Percentiles rank a stretch among this genome's conserved stretches.
These are phyloP conservation scores for Wallemia mellicola DNA, from an alignment of 1,284 basidiomycete species.

Conservation along the genomic window DNA sequence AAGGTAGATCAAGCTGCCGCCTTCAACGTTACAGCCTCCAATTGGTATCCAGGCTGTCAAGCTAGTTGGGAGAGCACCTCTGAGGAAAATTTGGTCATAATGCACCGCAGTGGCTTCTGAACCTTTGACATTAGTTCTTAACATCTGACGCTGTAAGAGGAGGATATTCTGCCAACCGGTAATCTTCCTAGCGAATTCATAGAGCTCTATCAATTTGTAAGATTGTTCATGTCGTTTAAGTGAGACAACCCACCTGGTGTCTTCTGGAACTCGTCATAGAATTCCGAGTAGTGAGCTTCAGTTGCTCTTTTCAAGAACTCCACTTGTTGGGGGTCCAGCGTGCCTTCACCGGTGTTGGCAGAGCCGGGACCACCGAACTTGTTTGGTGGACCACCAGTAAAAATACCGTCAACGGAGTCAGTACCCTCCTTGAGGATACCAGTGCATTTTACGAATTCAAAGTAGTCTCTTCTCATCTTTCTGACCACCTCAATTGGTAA, in stretches of 20 bases:
- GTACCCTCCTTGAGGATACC: slow-evolving; percentile 1
- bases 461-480: background rate
- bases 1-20: slow-evolving; percentile 10
- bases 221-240: background rate
- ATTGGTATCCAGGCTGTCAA: slow-evolving; percentile 11
- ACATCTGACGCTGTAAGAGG: background rate
- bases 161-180: background rate
- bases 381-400: background rate
- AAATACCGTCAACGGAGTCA: background rate
- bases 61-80: slow-evolving; percentile 7
- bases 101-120: background rate
- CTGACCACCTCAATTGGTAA: background rate
- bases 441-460: background rate
- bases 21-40: slow-evolving; percentile 7
- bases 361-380: background rate
- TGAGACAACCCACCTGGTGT: background rate
- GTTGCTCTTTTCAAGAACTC: background rate
- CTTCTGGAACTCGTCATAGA: slow-evolving; percentile 1
- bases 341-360: background rate
- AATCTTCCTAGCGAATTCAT: background rate
- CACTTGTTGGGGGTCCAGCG: background rate
- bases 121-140: background rate
- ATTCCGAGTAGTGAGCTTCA: background rate
- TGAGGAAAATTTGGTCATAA: slow-evolving; percentile 6
- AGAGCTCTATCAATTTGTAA: background rate